Conservation (phyloP, 164 flowering plant genomes). For the Tetracentron sinense region DNA sequence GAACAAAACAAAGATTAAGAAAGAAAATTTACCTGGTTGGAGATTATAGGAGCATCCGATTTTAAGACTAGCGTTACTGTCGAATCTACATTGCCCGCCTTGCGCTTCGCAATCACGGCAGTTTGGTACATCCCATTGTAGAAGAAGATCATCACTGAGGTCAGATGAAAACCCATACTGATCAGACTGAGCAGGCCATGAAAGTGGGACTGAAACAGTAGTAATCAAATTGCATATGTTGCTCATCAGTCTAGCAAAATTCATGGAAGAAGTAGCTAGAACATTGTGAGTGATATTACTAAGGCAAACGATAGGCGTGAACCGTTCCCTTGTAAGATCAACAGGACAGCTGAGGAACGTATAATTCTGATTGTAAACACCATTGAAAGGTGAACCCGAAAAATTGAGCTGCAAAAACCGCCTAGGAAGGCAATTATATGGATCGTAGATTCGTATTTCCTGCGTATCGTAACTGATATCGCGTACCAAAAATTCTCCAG, state of each 20-base stretch:
- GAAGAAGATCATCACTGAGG: slow-evolving; percentile 23
- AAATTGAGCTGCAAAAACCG: slow-evolving; percentile 37
- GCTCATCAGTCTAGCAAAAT: slow-evolving; percentile 9
- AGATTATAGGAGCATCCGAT: slow-evolving; percentile 22
- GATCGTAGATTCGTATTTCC: slow-evolving; percentile 39
- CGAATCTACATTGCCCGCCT: slow-evolving; percentile 34
- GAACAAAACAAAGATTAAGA: background rate
- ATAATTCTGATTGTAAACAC: slow-evolving; percentile 21
- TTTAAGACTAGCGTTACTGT: slow-evolving; percentile 14
- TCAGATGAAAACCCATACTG: slow-evolving; percentile 14
- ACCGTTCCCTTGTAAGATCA: slow-evolving; percentile 5
- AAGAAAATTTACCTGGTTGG: slow-evolving; percentile 18
- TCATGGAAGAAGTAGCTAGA: slow-evolving; percentile 33
- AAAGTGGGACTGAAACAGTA: slow-evolving; percentile 32
- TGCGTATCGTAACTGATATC: slow-evolving; percentile 37
- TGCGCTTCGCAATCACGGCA: slow-evolving; percentile 37
- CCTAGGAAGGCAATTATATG: slow-evolving; percentile 40
- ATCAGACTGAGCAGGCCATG: slow-evolving; percentile 11
- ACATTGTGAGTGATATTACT: slow-evolving; percentile 34
- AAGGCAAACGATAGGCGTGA: slow-evolving; percentile 35
- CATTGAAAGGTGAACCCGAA: slow-evolving; percentile 42
- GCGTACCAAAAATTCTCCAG: slow-evolving; percentile 37
- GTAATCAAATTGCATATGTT: slow-evolving; percentile 22
- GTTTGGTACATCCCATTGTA: slow-evolving; percentile 36
- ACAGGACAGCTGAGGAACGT: slow-evolving; percentile 48